Percentiles rank a stretch among this genome's conserved stretches.
These are phyloP conservation scores for Ramaria rubella DNA, from an alignment of 768 basidiomycete genomes.

Conservation along the genomic window DNA sequence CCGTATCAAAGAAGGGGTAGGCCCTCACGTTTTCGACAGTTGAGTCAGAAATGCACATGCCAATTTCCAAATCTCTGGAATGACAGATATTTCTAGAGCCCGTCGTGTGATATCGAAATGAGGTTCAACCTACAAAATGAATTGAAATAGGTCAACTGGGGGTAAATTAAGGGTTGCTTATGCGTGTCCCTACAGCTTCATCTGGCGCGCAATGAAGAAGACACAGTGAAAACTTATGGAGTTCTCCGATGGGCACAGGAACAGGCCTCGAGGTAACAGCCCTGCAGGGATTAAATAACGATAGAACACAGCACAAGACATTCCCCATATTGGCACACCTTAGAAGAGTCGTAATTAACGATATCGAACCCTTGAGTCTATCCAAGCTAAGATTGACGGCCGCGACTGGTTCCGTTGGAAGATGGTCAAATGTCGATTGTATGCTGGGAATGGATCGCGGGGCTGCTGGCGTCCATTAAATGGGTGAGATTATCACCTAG, in stretches of 20 bases:
- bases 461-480: not conserved
- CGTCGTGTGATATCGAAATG: conserved; percentile 46
- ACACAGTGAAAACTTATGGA: conserved; percentile 46
- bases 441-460: conserved; percentile 11
- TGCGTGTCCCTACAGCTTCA: conserved; percentile 38
- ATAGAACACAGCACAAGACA: not conserved
- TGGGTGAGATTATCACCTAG: not conserved
- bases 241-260: conserved; percentile 57
- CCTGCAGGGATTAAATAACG: conserved; percentile 2
- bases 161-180: not conserved
- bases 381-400: conserved; percentile 53
- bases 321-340: conserved; percentile 32
- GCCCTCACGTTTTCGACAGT: conserved; percentile 45
- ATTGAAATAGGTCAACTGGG: not conserved
- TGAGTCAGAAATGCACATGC: conserved; percentile 46
- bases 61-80: conserved; percentile 46
- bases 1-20: not conserved
- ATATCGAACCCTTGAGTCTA: conserved; percentile 48
- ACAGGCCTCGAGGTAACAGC: conserved; percentile 45
- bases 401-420: conserved; percentile 38
- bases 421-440: conserved; percentile 10
- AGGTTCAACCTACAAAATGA: conserved; percentile 36
- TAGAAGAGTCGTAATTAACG: conserved; percentile 48
- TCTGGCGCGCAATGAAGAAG: conserved; percentile 42
- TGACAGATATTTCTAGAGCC: conserved; percentile 46